Base-by-base conservation (phyloP, 768 basidiomycete genomes). In the Termitomyces bulborhizus region DNA sequence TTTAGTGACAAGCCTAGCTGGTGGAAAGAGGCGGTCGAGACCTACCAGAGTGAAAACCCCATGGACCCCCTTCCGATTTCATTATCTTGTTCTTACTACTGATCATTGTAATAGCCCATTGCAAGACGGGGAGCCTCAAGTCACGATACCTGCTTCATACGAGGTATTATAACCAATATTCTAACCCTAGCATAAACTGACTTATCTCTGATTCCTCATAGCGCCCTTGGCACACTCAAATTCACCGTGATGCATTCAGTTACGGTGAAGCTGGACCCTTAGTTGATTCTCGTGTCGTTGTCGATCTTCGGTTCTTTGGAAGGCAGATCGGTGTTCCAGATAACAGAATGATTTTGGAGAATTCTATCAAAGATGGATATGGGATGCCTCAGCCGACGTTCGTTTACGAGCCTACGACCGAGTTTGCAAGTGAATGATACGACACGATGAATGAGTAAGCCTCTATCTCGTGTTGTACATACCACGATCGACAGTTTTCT, bases 171-270 rank as follows among this genome's bases (percentile, higher is more conserved):
- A 24, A 36, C 34, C 32, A 37, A 26, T 31, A 18, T 4, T 7
- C 29, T 29, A 16, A 21, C 15, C 11, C 13, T 6, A 34, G 26
- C 7, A 13, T 11, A 21, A 7, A n/a, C n/a, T n/a, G n/a, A 18
- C 15, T 4, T 26, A 2, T 29, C 3, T 36, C 47, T 46, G 31
- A 45, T 41, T 24, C 24, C 36, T 44, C 42, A 12, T n/a, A 57
- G 49, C 59, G 60, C 32, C 69, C 67, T 3, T 71, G 68, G 67
- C 69, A 71, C 58, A 59, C 62, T 21, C 67, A 71, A 56, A 69
- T 73, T 37, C 71, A 73, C 45, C 66, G 69, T 31, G 71, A 72
- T 48, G 71, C 71, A 4, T 73, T 73, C 58, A 58, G 58, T 41
- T 72, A 73, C 56, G 71, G 71, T 46, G 70, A 64, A 4, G 62